Percentiles rank a stretch among this genome's conserved stretches.
Evolutionary conservation across 805 yeast species (phyloP).

Genomic region (Starmera caribaea): DNA sequence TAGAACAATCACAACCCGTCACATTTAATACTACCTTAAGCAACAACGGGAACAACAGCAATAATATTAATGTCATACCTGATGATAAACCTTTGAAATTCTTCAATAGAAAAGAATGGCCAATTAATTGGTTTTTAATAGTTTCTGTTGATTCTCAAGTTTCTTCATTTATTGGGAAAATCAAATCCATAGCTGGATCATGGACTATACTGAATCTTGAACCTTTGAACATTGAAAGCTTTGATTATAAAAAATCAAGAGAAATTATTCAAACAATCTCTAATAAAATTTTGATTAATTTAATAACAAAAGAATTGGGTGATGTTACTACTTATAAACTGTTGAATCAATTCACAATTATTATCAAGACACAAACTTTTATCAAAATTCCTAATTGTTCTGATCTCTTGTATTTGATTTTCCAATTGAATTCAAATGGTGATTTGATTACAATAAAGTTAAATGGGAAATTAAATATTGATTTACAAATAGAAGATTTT

Average conservation of each 20-base stretch:
- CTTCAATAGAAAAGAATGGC: constrained; percentile 26
- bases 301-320: constrained; percentile 9
- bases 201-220: constrained; percentile 10
- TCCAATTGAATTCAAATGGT: constrained; percentile 14
- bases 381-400: constrained; percentile 27
- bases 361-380: constrained; percentile 26
- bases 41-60: not conserved
- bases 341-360: constrained; percentile 10
- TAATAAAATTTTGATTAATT: constrained; percentile 11
- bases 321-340: constrained; percentile 3
- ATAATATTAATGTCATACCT: not conserved
- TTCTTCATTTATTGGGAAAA: constrained; percentile 25
- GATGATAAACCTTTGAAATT: constrained; percentile 20
- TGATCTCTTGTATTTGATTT: constrained; percentile 22
- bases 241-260: constrained; percentile 17
- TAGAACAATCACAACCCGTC: constrained; percentile 2
- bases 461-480: constrained; percentile 22
- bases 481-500: constrained; percentile 11
- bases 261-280: constrained; percentile 6
- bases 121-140: constrained; percentile 28
- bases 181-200: constrained; percentile 12
- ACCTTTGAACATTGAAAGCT: constrained; percentile 8
- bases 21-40: not conserved
- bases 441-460: constrained; percentile 22
- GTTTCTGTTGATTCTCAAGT: constrained; percentile 21